These are phyloP conservation scores for Aspergillus homomorphus DNA, from an alignment of 495 filamentous ascomycete genomes.

Conservation along the genomic window DNA sequence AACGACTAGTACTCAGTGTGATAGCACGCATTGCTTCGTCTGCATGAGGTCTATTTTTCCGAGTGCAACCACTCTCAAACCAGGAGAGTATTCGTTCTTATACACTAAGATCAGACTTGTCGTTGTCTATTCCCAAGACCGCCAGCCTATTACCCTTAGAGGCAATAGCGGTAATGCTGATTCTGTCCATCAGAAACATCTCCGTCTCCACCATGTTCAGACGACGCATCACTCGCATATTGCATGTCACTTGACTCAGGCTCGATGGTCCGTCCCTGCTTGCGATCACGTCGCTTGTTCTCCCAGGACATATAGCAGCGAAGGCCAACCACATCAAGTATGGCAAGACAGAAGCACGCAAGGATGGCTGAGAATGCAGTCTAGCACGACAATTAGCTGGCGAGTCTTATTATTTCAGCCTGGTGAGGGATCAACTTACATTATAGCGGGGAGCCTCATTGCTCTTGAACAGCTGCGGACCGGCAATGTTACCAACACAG, in stretches of 20 bases:
- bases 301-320: conserved; percentile 6
- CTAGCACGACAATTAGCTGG: background rate
- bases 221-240: background rate
- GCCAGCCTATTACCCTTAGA: background rate
- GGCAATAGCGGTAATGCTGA: conserved; percentile 8
- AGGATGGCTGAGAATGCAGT: conserved; percentile 13
- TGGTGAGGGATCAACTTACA: conserved; percentile 21
- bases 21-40: background rate
- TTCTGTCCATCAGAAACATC: conserved; percentile 16
- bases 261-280: conserved; percentile 10
- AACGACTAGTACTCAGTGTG: background rate
- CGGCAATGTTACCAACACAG: conserved; percentile 39
- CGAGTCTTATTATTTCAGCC: no score
- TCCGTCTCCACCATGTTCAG: background rate
- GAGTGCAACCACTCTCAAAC: background rate
- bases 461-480: conserved; percentile 36
- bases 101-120: background rate
- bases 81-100: background rate
- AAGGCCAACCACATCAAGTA: background rate
- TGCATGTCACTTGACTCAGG: conserved; percentile 3
- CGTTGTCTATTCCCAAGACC: conserved; percentile 19
- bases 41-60: background rate
- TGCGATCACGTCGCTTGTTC: conserved; percentile 8
- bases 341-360: conserved; percentile 8
- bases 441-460: conserved; percentile 34